These are phyloP conservation scores for Gentiana straminea DNA, from an alignment of 257 asterid genomes.

Conservation along the genomic window DNA sequence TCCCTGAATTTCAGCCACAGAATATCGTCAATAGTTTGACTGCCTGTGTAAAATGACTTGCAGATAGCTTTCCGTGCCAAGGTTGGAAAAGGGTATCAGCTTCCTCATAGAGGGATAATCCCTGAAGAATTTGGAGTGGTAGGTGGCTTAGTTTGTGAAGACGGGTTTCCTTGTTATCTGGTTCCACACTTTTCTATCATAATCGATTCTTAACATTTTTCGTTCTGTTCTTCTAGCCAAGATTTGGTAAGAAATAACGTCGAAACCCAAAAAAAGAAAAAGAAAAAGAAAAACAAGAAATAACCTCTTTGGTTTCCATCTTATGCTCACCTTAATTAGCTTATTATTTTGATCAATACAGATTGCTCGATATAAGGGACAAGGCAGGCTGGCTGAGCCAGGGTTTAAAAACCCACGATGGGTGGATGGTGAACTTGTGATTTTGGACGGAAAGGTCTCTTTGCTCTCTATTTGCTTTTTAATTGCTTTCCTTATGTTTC, in stretches of 20 bases:
- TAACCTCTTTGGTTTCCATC: not conserved
- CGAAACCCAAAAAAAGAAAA: not conserved
- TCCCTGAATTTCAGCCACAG: too few relatives aligned
- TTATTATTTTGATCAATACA: constrained; percentile 18
- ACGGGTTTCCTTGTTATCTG: constrained; percentile 1
- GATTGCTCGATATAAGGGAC: constrained; percentile 96
- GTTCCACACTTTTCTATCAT: constrained; percentile 8
- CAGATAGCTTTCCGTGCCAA: constrained; percentile 97
- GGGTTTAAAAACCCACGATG: constrained; percentile 79
- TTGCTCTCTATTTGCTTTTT: constrained; percentile 6
- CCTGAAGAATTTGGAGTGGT: constrained; percentile 99
- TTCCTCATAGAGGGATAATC: constrained; percentile 88
- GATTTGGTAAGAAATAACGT: constrained; percentile 2
- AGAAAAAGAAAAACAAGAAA: too few relatives aligned
- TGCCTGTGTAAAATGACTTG: not conserved
- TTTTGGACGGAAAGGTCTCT: constrained; percentile 87
- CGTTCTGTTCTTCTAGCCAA: not conserved
- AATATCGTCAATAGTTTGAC: too few relatives aligned
- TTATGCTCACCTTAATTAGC: not conserved
- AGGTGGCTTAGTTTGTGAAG: constrained; percentile 17
- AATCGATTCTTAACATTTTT: constrained; percentile 4
- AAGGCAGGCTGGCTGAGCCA: constrained; percentile 90
- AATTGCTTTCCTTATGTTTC: too few relatives aligned
- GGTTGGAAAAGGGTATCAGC: constrained; percentile 83
- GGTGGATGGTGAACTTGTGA: constrained; percentile 97